These are phyloP conservation scores for Trichoderma harzianum DNA, from an alignment of 2,329 filamentous ascomycete genomes.

Conservation along the genomic window DNA sequence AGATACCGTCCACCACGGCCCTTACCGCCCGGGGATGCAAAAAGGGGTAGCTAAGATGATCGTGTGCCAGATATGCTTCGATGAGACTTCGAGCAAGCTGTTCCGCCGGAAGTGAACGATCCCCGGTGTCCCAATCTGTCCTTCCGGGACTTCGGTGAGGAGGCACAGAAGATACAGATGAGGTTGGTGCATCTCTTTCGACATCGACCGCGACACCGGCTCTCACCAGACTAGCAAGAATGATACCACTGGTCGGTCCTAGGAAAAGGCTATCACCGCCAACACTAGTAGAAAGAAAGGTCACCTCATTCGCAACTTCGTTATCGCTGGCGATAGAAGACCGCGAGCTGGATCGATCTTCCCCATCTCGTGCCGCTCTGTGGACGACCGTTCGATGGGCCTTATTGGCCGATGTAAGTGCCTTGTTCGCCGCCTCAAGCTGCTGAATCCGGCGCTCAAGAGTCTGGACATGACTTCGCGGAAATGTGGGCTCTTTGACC, in stretches of 20 bases:
- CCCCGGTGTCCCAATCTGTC: neutral
- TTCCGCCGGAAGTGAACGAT: conserved; percentile 31
- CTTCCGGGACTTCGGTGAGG: conserved; percentile 19
- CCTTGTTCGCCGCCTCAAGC: conserved; percentile 31
- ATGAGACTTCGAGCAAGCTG: conserved; percentile 36
- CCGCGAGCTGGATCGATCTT: conserved; percentile 6
- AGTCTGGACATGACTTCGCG: conserved; percentile 33
- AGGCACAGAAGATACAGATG: conserved; percentile 5
- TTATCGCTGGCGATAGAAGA: conserved; percentile 1
- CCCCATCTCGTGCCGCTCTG: neutral
- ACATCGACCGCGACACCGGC: conserved; percentile 18
- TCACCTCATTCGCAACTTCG: conserved; percentile 40
- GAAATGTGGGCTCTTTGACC: conserved; percentile 29
- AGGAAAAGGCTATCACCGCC: conserved; percentile 42
- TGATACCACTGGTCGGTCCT: conserved; percentile 38
- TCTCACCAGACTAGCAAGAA: conserved; percentile 39
- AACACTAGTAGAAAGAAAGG: conserved; percentile 40
- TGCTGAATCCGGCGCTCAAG: conserved; percentile 35
- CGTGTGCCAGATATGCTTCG: conserved; percentile 41
- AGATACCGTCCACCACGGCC: conserved; percentile 31
- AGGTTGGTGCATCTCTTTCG: conserved; percentile 18
- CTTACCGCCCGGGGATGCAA: conserved; percentile 30
- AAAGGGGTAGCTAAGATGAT: conserved; percentile 43
- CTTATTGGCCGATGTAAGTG: conserved; percentile 20
- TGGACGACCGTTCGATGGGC: conserved; percentile 16